These are phyloP conservation scores for Zygoascus hellenicus DNA, from an alignment of 1,139 yeast species.

Conservation along the genomic window DNA sequence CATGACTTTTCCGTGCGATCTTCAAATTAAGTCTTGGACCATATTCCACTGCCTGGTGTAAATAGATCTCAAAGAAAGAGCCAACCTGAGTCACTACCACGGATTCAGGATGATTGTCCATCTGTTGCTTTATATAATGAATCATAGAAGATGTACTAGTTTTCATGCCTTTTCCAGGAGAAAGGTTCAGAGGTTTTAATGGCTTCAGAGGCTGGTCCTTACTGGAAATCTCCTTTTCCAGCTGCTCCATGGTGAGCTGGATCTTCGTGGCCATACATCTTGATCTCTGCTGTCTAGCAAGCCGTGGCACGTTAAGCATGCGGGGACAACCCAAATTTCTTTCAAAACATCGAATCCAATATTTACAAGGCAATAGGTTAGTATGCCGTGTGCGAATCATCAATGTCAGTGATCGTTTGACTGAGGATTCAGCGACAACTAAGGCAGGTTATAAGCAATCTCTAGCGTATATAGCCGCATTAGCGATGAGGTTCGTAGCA, in stretches of 20 bases:
- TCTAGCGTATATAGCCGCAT: too few species aligned
- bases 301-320: too few species aligned
- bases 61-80: conserved; percentile 78
- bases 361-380: too few species aligned
- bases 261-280: neutral
- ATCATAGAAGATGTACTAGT: conserved; percentile 12
- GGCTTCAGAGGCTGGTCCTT: neutral
- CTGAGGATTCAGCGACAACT: too few species aligned
- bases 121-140: conserved; percentile 36
- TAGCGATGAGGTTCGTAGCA: too few species aligned
- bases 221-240: neutral
- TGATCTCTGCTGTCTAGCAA: neutral
- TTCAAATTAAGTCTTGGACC: conserved; percentile 68
- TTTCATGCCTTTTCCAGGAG: neutral
- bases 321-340: too few species aligned
- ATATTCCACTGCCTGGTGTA: conserved; percentile 73
- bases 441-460: too few species aligned
- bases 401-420: too few species aligned
- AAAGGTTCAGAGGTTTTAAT: neutral
- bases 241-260: conserved; percentile 5
- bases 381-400: too few species aligned
- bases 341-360: too few species aligned
- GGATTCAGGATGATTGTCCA: conserved; percentile 53
- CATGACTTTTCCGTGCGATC: conserved; percentile 38
- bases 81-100: conserved; percentile 88